phyloP scores from a whole-genome alignment of 2,329 filamentous ascomycete species.

The Macrophomina pseudophaseolina region DNA sequence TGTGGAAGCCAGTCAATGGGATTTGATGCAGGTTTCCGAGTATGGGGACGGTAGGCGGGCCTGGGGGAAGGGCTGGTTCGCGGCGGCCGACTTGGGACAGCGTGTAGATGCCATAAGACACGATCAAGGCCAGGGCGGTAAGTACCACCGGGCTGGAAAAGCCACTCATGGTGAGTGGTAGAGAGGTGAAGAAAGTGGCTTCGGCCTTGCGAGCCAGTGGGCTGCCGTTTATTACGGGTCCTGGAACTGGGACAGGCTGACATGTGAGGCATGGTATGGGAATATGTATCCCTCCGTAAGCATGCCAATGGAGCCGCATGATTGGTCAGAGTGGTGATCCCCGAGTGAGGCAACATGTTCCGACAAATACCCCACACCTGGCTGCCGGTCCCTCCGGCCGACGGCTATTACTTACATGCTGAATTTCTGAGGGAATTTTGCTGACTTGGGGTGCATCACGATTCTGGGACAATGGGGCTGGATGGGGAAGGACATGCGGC shows the following conservation, averaged over 20 bases:
- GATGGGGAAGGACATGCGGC: too few relatives aligned
- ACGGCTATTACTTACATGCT: too few relatives aligned
- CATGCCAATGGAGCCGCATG: background rate
- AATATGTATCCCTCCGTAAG: background rate
- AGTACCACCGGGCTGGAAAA: background rate
- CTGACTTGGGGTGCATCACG: too few relatives aligned
- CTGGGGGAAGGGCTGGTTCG: background rate
- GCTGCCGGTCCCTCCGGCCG: too few relatives aligned
- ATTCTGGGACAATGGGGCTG: too few relatives aligned
- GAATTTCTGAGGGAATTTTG: too few relatives aligned
- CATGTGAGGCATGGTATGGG: background rate
- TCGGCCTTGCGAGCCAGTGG: background rate
- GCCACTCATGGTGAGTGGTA: background rate
- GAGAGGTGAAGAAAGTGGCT: background rate
- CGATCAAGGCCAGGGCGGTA: background rate
- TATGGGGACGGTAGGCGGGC: constrained; percentile 1
- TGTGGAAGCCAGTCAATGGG: constrained; percentile 1
- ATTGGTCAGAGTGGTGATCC: background rate
- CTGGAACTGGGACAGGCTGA: background rate
- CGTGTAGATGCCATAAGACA: background rate
- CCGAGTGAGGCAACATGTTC: background rate
- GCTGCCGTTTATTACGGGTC: background rate
- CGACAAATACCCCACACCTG: background rate
- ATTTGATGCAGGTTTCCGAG: constrained; percentile 25
- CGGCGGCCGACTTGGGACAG: constrained; percentile 1